phyloP scores from a whole-genome alignment of 192 early-diverging fungal species.

The Pecoramyces ruminantium region DNA sequence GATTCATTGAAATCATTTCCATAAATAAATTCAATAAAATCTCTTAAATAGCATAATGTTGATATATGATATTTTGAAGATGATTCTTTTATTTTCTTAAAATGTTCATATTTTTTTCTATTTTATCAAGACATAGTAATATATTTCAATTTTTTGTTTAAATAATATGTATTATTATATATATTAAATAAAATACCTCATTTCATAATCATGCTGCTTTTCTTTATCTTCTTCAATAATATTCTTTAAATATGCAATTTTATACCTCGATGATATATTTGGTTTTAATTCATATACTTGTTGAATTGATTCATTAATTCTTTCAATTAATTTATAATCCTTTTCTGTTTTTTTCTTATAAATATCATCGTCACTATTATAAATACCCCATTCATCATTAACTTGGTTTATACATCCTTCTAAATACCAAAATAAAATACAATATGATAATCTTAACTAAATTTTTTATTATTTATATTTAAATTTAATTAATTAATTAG shows the following conservation, averaged over 20 bases:
- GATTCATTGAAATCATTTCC: not conserved
- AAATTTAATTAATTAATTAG: too few relatives aligned
- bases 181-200: too few relatives aligned
- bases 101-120: not conserved
- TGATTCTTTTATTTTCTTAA: not conserved
- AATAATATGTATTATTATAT: too few relatives aligned
- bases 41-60: not conserved
- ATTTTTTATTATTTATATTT: not conserved
- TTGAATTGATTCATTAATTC: not conserved
- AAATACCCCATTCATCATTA: not conserved
- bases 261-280: not conserved
- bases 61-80: not conserved
- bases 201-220: not conserved
- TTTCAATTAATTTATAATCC: not conserved
- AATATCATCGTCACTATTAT: not conserved
- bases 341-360: not conserved
- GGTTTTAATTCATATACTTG: not conserved
- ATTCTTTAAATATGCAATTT: not conserved
- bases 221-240: not conserved
- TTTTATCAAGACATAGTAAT: too few relatives aligned
- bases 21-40: not conserved
- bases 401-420: not conserved
- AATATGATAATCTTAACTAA: not conserved
- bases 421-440: not conserved
- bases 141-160: too few relatives aligned